Percentiles rank a stretch among this genome's conserved stretches.
These are phyloP conservation scores for Entelexis paramagnoliae DNA, from an alignment of 1,139 yeast genomes.

Conservation along the genomic window DNA sequence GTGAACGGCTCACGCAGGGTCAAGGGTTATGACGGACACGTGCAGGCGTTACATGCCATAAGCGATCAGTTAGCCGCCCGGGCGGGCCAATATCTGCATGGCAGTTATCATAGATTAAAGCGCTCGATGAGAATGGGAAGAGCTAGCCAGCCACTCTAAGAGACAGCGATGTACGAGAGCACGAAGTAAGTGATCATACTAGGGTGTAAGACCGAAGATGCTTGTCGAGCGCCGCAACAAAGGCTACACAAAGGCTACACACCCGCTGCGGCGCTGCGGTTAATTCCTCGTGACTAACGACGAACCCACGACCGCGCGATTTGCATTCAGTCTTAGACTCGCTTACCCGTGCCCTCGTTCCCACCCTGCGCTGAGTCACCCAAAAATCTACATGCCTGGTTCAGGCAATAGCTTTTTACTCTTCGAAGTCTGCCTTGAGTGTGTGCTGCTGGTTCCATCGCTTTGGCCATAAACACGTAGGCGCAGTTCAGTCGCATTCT, in stretches of 20 bases:
- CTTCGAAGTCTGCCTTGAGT: not conserved
- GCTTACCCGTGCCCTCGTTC: not conserved
- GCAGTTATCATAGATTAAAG: not conserved
- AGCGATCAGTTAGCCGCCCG: not conserved
- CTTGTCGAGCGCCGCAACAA: not conserved
- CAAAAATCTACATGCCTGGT: constrained; percentile 2
- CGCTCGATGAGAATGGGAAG: not conserved
- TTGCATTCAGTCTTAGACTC: not conserved
- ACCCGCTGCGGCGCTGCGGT: too few relatives aligned
- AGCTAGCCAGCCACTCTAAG: not conserved
- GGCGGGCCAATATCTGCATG: not conserved
- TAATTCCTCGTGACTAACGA: not conserved
- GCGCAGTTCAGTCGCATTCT: not conserved
- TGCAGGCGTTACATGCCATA: not conserved
- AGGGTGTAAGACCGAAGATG: too few relatives aligned
- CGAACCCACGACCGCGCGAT: not conserved
- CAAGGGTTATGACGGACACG: not conserved
- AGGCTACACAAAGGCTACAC: not conserved
- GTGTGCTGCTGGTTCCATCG: not conserved
- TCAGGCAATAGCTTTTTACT: not conserved
- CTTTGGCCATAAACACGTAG: not conserved
- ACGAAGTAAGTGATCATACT: too few relatives aligned
- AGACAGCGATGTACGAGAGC: too few relatives aligned
- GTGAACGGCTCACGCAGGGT: not conserved
- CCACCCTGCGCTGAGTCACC: not conserved